These are phyloP conservation scores for Mycosphaerella sp. DNA, from an alignment of 2,329 filamentous ascomycete species.

Conservation along the genomic window DNA sequence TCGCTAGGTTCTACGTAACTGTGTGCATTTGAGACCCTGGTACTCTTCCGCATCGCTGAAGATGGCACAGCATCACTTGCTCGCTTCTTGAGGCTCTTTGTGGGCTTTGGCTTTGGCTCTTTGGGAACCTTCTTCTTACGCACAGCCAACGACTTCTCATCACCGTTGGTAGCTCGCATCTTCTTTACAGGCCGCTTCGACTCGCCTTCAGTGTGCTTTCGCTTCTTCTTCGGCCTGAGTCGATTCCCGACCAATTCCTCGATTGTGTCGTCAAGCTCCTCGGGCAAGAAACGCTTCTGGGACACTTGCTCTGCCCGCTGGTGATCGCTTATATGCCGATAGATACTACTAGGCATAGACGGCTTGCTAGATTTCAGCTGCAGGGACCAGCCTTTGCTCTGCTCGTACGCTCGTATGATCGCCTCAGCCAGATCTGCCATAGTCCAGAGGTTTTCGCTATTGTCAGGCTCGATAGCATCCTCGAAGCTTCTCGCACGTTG, in stretches of 20 bases:
- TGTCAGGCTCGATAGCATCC: constrained; percentile 64
- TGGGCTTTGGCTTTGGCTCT: constrained; percentile 33
- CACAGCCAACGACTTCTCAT: constrained; percentile 30
- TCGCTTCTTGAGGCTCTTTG: constrained; percentile 33
- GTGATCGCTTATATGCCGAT: constrained; percentile 67
- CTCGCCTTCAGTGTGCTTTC: constrained; percentile 28
- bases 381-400: constrained; percentile 77
- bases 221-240: constrained; percentile 57
- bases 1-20: constrained; percentile 44
- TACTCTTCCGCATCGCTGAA: constrained; percentile 42
- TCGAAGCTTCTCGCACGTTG: constrained; percentile 86
- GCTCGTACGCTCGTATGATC: constrained; percentile 77
- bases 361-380: constrained; percentile 77
- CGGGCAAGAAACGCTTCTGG: constrained; percentile 75
- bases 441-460: constrained; percentile 72
- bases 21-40: constrained; percentile 35
- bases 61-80: constrained; percentile 34
- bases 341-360: constrained; percentile 72
- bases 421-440: constrained; percentile 81
- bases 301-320: constrained; percentile 77
- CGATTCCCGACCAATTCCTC: constrained; percentile 67
- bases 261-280: constrained; percentile 65
- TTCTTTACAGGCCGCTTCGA: constrained; percentile 28
- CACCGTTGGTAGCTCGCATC: constrained; percentile 24
- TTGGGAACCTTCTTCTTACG: constrained; percentile 31